These are phyloP conservation scores for Rutstroemia sp. DNA, from an alignment of 2,329 filamentous ascomycete genomes.

Conservation along the genomic window DNA sequence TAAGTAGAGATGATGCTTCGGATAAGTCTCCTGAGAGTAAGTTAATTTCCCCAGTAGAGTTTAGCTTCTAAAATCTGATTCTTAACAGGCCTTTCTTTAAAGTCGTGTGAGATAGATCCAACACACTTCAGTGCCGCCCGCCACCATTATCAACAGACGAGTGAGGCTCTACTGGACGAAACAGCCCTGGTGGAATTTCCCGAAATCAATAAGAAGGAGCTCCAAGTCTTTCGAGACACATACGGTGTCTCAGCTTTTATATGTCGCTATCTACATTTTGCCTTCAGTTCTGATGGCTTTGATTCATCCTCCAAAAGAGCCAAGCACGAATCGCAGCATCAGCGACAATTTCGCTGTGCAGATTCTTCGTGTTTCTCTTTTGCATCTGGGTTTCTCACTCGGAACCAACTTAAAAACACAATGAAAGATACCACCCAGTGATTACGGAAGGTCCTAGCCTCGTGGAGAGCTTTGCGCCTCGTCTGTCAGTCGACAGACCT, in stretches of 20 bases:
- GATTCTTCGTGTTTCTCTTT: slow-evolving; percentile 5
- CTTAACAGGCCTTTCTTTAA: neutral
- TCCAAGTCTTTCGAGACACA: neutral
- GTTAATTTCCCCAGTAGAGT: neutral
- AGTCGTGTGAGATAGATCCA: slow-evolving; percentile 3
- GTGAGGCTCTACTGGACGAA: slow-evolving; percentile 2
- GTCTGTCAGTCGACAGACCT: too few relatives aligned
- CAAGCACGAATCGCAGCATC: slow-evolving; percentile 8
- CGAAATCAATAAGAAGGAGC: neutral
- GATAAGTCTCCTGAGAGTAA: neutral
- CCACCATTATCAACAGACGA: slow-evolving; percentile 1
- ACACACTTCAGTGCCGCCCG: slow-evolving; percentile 6
- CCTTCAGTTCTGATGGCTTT: slow-evolving; percentile 4
- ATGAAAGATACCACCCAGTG: neutral
- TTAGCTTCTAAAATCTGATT: neutral
- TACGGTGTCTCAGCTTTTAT: slow-evolving; percentile 7
- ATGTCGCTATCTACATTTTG: slow-evolving; percentile 5
- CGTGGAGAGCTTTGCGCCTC: neutral
- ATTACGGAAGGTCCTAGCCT: neutral
- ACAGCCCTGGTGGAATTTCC: neutral
- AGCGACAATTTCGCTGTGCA: slow-evolving; percentile 1
- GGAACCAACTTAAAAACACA: slow-evolving; percentile 1
- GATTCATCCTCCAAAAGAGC: neutral
- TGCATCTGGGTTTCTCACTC: neutral
- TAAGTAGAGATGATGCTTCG: neutral